Percentiles rank a stretch among this genome's conserved stretches.
These are phyloP conservation scores for Kazachstania sp. DNA, from an alignment of 1,139 yeast genomes.

Conservation along the genomic window DNA sequence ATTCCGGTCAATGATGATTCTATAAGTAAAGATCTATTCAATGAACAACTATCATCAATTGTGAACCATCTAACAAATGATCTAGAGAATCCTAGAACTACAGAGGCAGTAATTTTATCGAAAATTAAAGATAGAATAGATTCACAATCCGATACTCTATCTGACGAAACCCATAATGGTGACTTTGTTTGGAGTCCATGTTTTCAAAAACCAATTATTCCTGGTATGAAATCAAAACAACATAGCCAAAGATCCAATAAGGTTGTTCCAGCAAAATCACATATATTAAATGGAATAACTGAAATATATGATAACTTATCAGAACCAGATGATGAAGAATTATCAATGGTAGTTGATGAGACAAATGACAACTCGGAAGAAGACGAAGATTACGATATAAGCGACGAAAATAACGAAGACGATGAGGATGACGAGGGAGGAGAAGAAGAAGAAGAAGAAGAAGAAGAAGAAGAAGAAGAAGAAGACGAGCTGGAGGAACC, in stretches of 20 bases:
- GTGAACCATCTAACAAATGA: conserved; percentile 56
- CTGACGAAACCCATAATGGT: background rate
- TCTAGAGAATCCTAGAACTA: conserved; percentile 49
- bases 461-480: background rate
- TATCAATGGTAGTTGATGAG: conserved; percentile 4
- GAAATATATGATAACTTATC: background rate
- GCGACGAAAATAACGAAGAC: background rate
- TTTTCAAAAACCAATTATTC: conserved; percentile 11
- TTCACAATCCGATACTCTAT: too few species aligned
- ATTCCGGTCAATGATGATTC: background rate
- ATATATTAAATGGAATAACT: background rate
- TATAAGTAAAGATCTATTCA: conserved; percentile 29
- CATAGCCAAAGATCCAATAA: background rate
- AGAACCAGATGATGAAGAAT: background rate
- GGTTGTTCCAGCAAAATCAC: background rate
- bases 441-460: background rate
- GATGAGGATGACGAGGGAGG: conserved; percentile 6
- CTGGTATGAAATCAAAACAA: background rate
- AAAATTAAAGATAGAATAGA: conserved; percentile 11
- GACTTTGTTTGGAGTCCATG: conserved; percentile 14
- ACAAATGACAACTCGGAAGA: conserved; percentile 4
- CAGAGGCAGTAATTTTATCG: conserved; percentile 33
- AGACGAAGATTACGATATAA: conserved; percentile 3
- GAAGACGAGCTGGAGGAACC: too few species aligned
- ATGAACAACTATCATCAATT: conserved; percentile 47